Base-by-base conservation (phyloP, 2,329 filamentous ascomycete genomes). In the Furcasterigmium sp. region DNA sequence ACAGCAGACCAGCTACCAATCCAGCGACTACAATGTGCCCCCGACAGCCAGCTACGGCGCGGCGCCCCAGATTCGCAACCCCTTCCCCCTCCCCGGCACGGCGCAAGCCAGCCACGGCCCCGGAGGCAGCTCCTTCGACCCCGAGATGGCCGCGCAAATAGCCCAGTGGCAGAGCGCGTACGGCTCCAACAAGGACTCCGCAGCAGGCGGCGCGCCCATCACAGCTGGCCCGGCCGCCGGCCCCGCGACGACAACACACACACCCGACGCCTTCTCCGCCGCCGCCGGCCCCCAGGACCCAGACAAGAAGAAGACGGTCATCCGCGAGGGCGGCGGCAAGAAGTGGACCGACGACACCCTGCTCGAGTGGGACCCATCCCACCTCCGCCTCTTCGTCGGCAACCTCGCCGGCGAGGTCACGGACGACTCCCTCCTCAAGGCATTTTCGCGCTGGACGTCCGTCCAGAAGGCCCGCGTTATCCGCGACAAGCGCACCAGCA, bases 341-440 rank as follows among this genome's bases (percentile, higher is more conserved):
- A 86, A 82, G 46, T 98, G 93, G 93, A 85, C 86, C 19, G 93
- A 98, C 61, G 76, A 87, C 44, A 79, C 85, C 0, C 78, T 98
- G 4, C 78, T 97, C 3, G 93, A 97, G 62, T 98, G 93, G 93
- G 91, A 97, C 59, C 91, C 91, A 2, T 80, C 86, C 21, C 93
- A 98, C 61, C 87, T 95, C 57, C 88, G 93, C 28, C 80, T 98
- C 35, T 97, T 97, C 63, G 90, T 97, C 14, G 93, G 93, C 51
- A 98, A 98, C 63, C 78, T 98, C 41, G 93, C 93, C 32, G 93
- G 93, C 53, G 93, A 98, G 70, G 93, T 95, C 23, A 98, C 93
- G 1, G 93, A 98, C 63, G 93, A 98, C 44, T 93, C 88, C 2
- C 76, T 98, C 10, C 76, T 93, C 56, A 98, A 98, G 67, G 93